A percentile compares a stretch with the other conserved stretches of the same genome.
phyloP scores from a whole-genome alignment of 805 yeast species.

The Wickerhamomyces canadensis region DNA sequence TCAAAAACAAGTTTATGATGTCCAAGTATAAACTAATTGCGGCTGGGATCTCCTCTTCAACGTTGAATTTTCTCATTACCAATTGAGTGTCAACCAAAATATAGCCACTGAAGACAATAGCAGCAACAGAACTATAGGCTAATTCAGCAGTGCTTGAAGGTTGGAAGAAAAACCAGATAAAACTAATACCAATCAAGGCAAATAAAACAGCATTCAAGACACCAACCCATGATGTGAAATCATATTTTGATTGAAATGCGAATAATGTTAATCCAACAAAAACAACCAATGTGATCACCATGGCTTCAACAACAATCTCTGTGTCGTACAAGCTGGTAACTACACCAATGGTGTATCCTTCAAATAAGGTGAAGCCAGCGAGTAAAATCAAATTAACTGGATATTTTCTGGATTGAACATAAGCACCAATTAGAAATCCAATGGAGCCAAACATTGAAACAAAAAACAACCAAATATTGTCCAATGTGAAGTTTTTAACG shows the following conservation, averaged over 20 bases:
- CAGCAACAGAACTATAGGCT: slow-evolving; percentile 68
- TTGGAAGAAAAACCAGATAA: slow-evolving; percentile 61
- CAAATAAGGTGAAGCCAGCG: slow-evolving; percentile 65
- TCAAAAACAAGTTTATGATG: slow-evolving; percentile 72
- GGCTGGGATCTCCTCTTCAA: slow-evolving; percentile 84
- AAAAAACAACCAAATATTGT: slow-evolving; percentile 53
- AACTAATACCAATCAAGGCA: slow-evolving; percentile 65
- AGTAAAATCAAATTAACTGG: slow-evolving; percentile 61
- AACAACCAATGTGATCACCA: slow-evolving; percentile 59
- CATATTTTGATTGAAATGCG: slow-evolving; percentile 75
- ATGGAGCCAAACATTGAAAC: slow-evolving; percentile 55
- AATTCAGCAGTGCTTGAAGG: slow-evolving; percentile 53
- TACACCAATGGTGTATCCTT: slow-evolving; percentile 68
- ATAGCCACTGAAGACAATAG: slow-evolving; percentile 64
- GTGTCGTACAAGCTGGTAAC: slow-evolving; percentile 60
- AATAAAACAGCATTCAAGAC: slow-evolving; percentile 52
- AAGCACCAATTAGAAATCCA: slow-evolving; percentile 60
- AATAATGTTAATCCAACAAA: slow-evolving; percentile 73
- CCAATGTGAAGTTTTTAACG: slow-evolving; percentile 48
- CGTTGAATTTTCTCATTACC: slow-evolving; percentile 65
- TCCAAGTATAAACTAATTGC: slow-evolving; percentile 77
- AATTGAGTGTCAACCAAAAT: slow-evolving; percentile 78
- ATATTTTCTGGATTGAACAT: slow-evolving; percentile 57
- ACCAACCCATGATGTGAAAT: slow-evolving; percentile 65
- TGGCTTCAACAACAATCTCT: slow-evolving; percentile 61